phyloP scores from a whole-genome alignment of 768 basidiomycete genomes.

The Strobilomyces confusus region DNA sequence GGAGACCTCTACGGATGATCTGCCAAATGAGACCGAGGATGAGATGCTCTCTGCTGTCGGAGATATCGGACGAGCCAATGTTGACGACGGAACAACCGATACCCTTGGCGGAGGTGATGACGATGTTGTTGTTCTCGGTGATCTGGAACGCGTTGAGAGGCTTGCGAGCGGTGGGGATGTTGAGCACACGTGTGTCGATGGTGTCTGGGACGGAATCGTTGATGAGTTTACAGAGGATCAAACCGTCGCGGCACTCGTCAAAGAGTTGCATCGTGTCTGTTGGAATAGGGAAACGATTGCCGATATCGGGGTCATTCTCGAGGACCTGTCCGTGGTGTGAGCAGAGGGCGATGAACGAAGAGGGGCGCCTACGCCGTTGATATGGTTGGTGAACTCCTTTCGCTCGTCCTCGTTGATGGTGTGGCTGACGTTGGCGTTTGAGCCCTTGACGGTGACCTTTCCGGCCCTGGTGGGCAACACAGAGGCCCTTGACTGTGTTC shows the following conservation, averaged over 20 bases:
- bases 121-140: conserved; percentile 99
- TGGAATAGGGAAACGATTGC: conserved; percentile 81
- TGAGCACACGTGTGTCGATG: conserved; percentile 96
- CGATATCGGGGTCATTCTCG: conserved; percentile 85
- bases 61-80: conserved; percentile 89
- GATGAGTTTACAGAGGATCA: conserved; percentile 97
- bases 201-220: conserved; percentile 99
- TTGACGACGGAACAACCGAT: conserved; percentile 99
- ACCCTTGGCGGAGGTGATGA: conserved; percentile 95
- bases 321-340: conserved; percentile 59
- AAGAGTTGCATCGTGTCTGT: conserved; percentile 98
- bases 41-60: conserved; percentile 92
- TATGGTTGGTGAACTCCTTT: conserved; percentile 95
- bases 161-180: conserved; percentile 77
- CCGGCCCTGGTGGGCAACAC: conserved; percentile 67
- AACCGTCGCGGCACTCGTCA: conserved; percentile 92
- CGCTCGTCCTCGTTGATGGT: conserved; percentile 98
- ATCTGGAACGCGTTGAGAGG: conserved; percentile 97
- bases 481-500: conserved; percentile 41
- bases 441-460: conserved; percentile 91
- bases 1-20: conserved; percentile 89
- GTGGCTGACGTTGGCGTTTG: conserved; percentile 93
- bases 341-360: not conserved
- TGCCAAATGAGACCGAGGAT: conserved; percentile 99
- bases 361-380: conserved; percentile 73